phyloP scores from a whole-genome alignment of 75 land plant genomes.

The Larix kaempferi region DNA sequence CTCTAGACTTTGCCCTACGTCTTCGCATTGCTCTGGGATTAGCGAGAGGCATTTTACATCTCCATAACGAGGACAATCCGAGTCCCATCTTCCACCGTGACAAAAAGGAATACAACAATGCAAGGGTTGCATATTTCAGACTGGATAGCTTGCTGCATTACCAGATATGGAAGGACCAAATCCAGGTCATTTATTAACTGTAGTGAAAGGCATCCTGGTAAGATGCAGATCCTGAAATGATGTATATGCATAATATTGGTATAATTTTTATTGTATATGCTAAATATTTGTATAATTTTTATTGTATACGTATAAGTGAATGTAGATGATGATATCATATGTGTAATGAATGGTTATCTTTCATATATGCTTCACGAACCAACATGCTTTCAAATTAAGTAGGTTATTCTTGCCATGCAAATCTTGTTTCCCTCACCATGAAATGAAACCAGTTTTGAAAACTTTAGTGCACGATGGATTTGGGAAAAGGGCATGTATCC shows the following conservation, averaged over 20 bases:
- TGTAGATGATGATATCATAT: too few relatives aligned
- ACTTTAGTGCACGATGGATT: too few relatives aligned
- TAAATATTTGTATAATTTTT: too few relatives aligned
- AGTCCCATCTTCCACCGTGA: constrained; percentile 74
- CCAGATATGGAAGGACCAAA: constrained; percentile 54
- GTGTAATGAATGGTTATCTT: too few relatives aligned
- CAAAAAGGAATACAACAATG: constrained; percentile 43
- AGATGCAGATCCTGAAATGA: constrained; percentile 8
- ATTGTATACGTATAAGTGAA: too few relatives aligned
- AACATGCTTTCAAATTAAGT: too few relatives aligned
- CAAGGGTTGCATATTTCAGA: constrained; percentile 72
- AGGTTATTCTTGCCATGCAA: too few relatives aligned
- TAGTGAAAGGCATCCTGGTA: constrained; percentile 94
- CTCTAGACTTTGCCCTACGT: constrained; percentile 40
- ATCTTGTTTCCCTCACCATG: too few relatives aligned
- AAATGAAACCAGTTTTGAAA: too few relatives aligned
- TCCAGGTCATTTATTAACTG: constrained; percentile 63
- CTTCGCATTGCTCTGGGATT: constrained; percentile 53
- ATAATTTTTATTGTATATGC: neutral
- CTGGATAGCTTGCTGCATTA: constrained; percentile 67
- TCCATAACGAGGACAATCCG: constrained; percentile 70
- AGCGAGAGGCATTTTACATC: constrained; percentile 57
- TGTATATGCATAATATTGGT: neutral
- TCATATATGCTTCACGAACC: too few relatives aligned
- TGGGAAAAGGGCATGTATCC: too few relatives aligned